These are phyloP conservation scores for Aureobasidium sp. DNA, from an alignment of 2,329 filamentous ascomycete genomes.

Conservation along the genomic window DNA sequence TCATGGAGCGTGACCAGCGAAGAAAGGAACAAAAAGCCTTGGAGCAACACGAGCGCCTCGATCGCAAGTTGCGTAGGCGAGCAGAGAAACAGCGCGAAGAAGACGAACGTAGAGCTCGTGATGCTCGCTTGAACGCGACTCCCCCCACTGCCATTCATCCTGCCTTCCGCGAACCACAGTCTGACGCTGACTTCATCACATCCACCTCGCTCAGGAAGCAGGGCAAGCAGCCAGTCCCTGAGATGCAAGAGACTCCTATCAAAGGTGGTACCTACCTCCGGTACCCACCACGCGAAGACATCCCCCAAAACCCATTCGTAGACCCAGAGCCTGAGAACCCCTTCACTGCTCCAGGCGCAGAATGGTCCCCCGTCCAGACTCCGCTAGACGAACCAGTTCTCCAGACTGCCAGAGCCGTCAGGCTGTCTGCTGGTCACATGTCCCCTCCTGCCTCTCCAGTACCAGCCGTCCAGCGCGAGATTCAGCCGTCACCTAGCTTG, in stretches of 20 bases:
- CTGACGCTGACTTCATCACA: constrained; percentile 4
- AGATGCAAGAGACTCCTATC: constrained; percentile 12
- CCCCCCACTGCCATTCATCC: constrained; percentile 29
- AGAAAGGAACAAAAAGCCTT: constrained; percentile 67
- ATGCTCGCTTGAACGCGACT: constrained; percentile 28
- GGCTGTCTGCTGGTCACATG: constrained; percentile 36
- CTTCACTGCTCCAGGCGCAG: constrained; percentile 19
- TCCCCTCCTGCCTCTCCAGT: constrained; percentile 39
- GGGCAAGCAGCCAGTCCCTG: neutral
- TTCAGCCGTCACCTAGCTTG: constrained; percentile 43
- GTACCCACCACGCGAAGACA: constrained; percentile 19
- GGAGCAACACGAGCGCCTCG: constrained; percentile 60
- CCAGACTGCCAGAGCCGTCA: constrained; percentile 43
- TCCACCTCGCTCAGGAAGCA: constrained; percentile 6
- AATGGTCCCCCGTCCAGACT: constrained; percentile 31
- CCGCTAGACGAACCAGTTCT: constrained; percentile 42
- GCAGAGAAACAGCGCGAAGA: constrained; percentile 56
- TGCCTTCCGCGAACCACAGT: constrained; percentile 24
- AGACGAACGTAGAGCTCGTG: constrained; percentile 47
- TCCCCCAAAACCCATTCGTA: constrained; percentile 24
- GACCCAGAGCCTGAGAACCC: constrained; percentile 19
- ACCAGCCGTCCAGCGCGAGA: constrained; percentile 26
- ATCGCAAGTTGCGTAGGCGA: constrained; percentile 57
- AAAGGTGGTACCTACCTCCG: constrained; percentile 25
- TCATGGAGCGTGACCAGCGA: constrained; percentile 84